Percentiles rank a stretch among this genome's conserved stretches.
Evolutionary conservation across 2,329 filamentous ascomycete genomes (phyloP).

Genomic region (Alternaria alternata): DNA sequence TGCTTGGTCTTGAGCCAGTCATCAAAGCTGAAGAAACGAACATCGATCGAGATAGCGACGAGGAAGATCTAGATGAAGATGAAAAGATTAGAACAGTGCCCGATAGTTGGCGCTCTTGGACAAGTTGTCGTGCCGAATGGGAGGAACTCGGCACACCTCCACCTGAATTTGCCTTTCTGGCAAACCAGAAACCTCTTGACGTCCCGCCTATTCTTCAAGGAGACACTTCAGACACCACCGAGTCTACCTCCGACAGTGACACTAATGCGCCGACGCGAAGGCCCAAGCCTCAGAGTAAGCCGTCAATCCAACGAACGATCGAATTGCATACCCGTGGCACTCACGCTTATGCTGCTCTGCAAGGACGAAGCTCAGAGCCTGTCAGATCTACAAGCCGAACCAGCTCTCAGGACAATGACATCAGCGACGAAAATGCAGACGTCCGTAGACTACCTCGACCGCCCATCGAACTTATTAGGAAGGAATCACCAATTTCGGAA

Average conservation of each 20-base stretch:
- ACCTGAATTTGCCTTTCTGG: slow-evolving; percentile 22
- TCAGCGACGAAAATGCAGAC: background rate
- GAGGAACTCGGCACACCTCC: slow-evolving; percentile 46
- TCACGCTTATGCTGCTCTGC: slow-evolving; percentile 35
- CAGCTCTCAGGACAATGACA: slow-evolving; percentile 6
- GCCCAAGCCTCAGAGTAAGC: slow-evolving; percentile 3
- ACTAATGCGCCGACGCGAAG: slow-evolving; percentile 5
- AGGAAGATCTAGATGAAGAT: slow-evolving; percentile 1
- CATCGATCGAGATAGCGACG: slow-evolving; percentile 35
- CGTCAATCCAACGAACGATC: slow-evolving; percentile 4
- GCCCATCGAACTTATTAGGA: slow-evolving; percentile 7
- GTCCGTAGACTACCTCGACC: background rate
- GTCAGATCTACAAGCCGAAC: background rate
- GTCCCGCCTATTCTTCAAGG: background rate
- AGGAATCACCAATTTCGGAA: background rate
- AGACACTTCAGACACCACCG: background rate
- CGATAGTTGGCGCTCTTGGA: slow-evolving; percentile 58
- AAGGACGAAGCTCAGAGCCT: slow-evolving; percentile 13
- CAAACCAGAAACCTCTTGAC: slow-evolving; percentile 25
- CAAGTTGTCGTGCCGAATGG: slow-evolving; percentile 60
- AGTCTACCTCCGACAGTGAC: slow-evolving; percentile 1
- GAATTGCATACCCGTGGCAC: slow-evolving; percentile 32
- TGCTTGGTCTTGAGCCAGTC: slow-evolving; percentile 48
- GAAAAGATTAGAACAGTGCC: slow-evolving; percentile 48
- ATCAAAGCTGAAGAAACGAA: slow-evolving; percentile 23